Evolutionary conservation across 2,329 filamentous ascomycete genomes (phyloP), one percentile per base, ranked within the genome.

Genomic region (Cytospora paraplurivora): DNA sequence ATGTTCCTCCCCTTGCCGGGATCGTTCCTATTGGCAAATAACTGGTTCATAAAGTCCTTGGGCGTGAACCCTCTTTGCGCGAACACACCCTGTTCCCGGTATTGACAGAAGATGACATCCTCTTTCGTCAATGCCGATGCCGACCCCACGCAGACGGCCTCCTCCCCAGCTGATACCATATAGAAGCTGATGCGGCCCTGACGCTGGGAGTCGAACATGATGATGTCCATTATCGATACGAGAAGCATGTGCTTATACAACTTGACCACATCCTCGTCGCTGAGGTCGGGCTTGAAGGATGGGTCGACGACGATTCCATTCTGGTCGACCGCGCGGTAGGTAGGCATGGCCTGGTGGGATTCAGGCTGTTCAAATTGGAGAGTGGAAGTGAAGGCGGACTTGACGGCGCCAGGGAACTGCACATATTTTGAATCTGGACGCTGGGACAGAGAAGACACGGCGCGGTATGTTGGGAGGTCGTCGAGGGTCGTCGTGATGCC

Each of bases 121-220:
- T 89, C 85, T n/a, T 84, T 85, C n/a, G 86, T 82, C 65, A 99
- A 77, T 13, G 92, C 93, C 32, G 92, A 93, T 0, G 93, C 92
- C 1, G 90, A 93, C 1, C 93, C 95, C 2, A 99, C 89, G 51
- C 92, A 91, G 59, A 97, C 93, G 38, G 94, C 95, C 81, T 99
- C 95, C 79, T 97, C 93, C 63, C 93, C 93, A 0, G 93, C 91
- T 44, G 91, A 94, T 72, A 94, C 94, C 91, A 99, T 98, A 77
- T 99, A 99, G 78, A 99, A 99, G 75, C 89, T 93, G 62, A 97
- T 78, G 21, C 92, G 87, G n/a, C 93, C 93, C 77, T 99, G 95
- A 53, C 95, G 84, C 77, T 99, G 95, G 0, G 95, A 93, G 72
- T 99, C 95, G 72, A 97, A 97, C 93, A 98, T 98, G 74, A 98